A percentile compares a stretch with the other conserved stretches of the same genome.
Conservation (phyloP, 495 filamentous ascomycete genomes). For the Talaromyces nanjingensis region DNA sequence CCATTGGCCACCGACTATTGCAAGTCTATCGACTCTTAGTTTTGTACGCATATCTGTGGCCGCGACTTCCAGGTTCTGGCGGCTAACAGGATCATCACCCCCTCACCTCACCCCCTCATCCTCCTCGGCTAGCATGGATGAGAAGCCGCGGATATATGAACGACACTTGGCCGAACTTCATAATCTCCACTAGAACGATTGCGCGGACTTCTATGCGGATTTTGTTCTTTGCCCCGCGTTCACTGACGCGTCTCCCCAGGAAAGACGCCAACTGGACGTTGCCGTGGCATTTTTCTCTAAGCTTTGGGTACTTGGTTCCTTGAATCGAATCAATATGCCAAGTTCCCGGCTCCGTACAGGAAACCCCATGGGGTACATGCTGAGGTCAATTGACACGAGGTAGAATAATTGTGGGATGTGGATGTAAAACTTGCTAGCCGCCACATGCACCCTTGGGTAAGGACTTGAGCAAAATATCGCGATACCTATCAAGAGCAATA, state of each 20-base stretch:
- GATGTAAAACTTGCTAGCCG: no score
- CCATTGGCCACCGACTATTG: neutral
- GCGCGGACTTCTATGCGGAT: neutral
- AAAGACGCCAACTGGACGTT: no score
- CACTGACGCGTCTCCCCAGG: neutral
- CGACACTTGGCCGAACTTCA: neutral
- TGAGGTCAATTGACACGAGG: neutral
- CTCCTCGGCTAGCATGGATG: neutral
- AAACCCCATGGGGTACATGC: neutral
- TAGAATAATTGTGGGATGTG: no score
- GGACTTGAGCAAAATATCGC: no score
- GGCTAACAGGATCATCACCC: neutral
- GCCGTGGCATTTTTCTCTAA: no score
- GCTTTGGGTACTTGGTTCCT: neutral
- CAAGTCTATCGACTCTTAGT: neutral
- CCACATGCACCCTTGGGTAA: no score
- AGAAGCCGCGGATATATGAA: neutral
- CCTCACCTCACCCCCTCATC: neutral
- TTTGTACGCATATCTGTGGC: neutral
- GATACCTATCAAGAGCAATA: no score
- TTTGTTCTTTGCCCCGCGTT: neutral
- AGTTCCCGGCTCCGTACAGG: neutral
- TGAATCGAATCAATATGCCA: neutral
- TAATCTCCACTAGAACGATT: neutral
- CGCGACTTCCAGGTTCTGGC: neutral